Evolutionary conservation across 2,329 filamentous ascomycete species (phyloP), one percentile per base, ranked within the genome.

Genomic region (Hypoxylon sp.): DNA sequence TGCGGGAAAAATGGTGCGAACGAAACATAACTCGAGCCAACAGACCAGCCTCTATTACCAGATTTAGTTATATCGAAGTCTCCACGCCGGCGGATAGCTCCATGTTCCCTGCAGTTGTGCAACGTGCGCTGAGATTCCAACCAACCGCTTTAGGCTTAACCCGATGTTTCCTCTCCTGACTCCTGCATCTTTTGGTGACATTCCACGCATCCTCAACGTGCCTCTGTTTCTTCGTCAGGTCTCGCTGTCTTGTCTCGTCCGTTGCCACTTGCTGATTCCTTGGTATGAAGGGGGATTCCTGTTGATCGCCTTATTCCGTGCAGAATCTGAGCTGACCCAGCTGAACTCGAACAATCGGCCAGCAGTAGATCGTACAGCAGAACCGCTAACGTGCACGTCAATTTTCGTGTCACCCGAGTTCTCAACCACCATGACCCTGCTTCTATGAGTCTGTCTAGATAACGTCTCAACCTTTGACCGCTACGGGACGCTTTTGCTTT

Each of bases 91-190:
- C 63, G 60, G 67, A 61, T 67, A 69, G 61, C 57, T 62, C 53
- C n/a, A n/a, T n/a, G n/a, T n/a, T n/a, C 64, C 54, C 33, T 48
- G 45, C 20, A 38, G 38, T 53, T 51, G 38, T 64, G 61, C 61
- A 61, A 65, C 61, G 58, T 65, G 51, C 61, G 38, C 45, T 42
- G 59, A 61, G 65, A 61, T 65, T 53, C 56, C 59, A 44, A 40
- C 51, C 54, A 53, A 44, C 61, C 59, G 46, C 28, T 66, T 62
- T 61, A 26, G 60, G 62, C 59, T 45, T 61, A 54, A 61, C 46
- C 59, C 62, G 57, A 32, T 54, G 49, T 51, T 53, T 52, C 51
- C 44, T 69, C 67, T 69, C 67, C 67, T 69, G 67, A 69, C 64
- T 69, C 67, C 67, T 69, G 64, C 64, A 61, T 58, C 46, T 40